Conservation (phyloP, 257 asterid genomes). For the Solanum gandarillasii region DNA sequence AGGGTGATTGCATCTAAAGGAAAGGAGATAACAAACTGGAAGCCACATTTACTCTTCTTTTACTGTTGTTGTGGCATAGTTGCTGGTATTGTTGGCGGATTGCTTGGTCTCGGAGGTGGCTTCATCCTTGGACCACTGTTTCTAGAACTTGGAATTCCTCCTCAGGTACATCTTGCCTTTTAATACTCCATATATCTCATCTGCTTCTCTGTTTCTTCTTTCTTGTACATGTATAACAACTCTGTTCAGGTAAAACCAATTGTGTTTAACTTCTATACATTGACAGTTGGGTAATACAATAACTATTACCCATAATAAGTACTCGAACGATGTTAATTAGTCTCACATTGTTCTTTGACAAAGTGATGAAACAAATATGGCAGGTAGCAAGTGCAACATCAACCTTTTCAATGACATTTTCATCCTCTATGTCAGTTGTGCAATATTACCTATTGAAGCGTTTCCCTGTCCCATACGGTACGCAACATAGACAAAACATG, state of each 20-base stretch:
- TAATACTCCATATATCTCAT: neutral
- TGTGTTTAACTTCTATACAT: neutral
- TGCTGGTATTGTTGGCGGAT: slow-evolving; percentile 31
- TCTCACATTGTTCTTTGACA: neutral
- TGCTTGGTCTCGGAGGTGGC: slow-evolving; percentile 32
- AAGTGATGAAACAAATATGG: neutral
- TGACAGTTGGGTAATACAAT: neutral
- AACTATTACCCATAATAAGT: neutral
- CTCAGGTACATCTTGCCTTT: slow-evolving; percentile 9
- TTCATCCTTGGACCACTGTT: slow-evolving; percentile 28
- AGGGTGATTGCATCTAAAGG: slow-evolving; percentile 23
- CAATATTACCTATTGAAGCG: slow-evolving; percentile 27
- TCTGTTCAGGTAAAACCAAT: neutral
- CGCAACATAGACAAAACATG: neutral
- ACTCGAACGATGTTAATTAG: neutral
- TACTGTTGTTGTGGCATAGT: slow-evolving; percentile 22
- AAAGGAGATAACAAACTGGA: slow-evolving; percentile 18
- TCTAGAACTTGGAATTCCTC: slow-evolving; percentile 29
- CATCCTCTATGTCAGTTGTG: slow-evolving; percentile 32
- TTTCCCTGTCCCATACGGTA: slow-evolving; percentile 30
- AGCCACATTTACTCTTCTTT: slow-evolving; percentile 18
- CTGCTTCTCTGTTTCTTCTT: neutral
- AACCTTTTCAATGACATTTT: slow-evolving; percentile 28
- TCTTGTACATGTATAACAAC: neutral
- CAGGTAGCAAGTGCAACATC: slow-evolving; percentile 39